phyloP scores from a whole-genome alignment of 257 asterid species.

The Henckelia pumila region DNA sequence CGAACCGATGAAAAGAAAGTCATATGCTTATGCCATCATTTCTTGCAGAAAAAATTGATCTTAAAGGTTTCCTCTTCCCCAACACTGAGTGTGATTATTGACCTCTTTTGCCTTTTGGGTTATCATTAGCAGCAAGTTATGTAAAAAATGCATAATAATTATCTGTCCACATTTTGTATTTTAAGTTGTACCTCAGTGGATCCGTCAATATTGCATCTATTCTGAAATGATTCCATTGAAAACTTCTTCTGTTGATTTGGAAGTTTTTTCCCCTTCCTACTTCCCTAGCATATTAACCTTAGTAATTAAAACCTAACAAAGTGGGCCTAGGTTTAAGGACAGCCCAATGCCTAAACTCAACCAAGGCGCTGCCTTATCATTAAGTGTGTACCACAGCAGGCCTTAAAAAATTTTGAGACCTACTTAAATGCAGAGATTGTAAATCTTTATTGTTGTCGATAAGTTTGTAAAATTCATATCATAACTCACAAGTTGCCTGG shows the following conservation, averaged over 20 bases:
- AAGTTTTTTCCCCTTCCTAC: neutral
- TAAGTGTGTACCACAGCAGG: neutral
- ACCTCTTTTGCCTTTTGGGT: neutral
- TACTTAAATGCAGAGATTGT: neutral
- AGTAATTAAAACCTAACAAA: neutral
- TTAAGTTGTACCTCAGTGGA: neutral
- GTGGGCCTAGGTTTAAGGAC: neutral
- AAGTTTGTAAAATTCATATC: neutral
- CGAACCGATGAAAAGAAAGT: constrained; percentile 12
- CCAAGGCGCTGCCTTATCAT: neutral
- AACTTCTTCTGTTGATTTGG: neutral
- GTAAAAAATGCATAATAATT: no score
- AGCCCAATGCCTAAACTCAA: neutral
- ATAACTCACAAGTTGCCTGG: neutral
- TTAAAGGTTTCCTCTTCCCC: neutral
- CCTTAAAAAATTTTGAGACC: neutral
- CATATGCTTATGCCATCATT: neutral
- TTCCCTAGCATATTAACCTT: no score
- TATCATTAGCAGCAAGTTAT: neutral
- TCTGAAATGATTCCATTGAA: neutral
- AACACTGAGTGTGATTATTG: neutral
- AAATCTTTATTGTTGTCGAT: neutral
- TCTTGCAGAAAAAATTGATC: neutral
- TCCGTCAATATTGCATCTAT: neutral
- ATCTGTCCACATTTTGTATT: neutral